These are phyloP conservation scores for Neurospora sp. DNA, from an alignment of 495 filamentous ascomycete species.

Conservation along the genomic window DNA sequence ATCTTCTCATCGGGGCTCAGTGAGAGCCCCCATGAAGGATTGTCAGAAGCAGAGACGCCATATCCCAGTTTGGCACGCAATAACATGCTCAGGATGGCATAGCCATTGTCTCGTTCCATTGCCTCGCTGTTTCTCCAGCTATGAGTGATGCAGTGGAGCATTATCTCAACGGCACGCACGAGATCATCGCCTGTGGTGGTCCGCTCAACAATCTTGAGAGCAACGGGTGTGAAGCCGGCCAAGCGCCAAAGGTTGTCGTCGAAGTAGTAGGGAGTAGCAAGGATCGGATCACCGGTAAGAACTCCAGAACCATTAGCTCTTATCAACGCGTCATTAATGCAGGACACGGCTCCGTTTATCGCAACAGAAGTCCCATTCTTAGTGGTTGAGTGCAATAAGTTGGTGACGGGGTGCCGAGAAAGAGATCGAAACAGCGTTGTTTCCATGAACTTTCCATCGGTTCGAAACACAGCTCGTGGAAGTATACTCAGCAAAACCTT, in stretches of 20 bases:
- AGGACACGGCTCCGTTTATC: conserved; percentile 79
- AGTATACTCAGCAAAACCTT: conserved; percentile 81
- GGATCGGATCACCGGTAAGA: conserved; percentile 74
- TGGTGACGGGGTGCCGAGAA: conserved; percentile 62
- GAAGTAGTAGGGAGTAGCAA: conserved; percentile 66
- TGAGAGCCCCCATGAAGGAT: conserved; percentile 24
- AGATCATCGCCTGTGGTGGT: conserved; percentile 58
- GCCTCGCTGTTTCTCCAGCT: conserved; percentile 98
- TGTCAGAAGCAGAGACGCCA: conserved; percentile 31
- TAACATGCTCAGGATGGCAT: conserved; percentile 71
- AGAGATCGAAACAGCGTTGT: conserved; percentile 65
- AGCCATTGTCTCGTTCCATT: conserved; percentile 93
- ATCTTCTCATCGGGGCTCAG: conserved; percentile 48
- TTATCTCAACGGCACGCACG: conserved; percentile 67
- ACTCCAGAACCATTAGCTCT: conserved; percentile 69
- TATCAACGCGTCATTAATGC: conserved; percentile 77
- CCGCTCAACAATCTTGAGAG: conserved; percentile 71
- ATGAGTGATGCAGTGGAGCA: conserved; percentile 72
- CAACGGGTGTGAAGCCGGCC: conserved; percentile 75
- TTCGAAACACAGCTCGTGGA: conserved; percentile 64
- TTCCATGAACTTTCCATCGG: conserved; percentile 65
- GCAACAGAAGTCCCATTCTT: conserved; percentile 68
- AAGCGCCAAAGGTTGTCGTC: conserved; percentile 91
- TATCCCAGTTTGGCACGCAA: conserved; percentile 66
- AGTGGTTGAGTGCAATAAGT: conserved; percentile 59